Conservation (phyloP, 768 basidiomycete genomes). For the Lyophyllum shimeji region DNA sequence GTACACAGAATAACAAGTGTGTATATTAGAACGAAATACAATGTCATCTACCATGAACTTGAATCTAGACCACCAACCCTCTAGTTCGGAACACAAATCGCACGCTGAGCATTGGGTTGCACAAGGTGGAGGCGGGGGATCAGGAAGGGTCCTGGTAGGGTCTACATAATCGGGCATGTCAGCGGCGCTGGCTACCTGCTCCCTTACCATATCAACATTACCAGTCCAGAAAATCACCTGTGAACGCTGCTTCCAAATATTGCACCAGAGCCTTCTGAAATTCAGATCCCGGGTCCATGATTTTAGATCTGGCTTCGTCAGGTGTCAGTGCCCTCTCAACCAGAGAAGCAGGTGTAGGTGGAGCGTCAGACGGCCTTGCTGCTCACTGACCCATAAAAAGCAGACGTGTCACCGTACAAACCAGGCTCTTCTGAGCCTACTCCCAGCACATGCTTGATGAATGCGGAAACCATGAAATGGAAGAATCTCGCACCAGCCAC, state of each 20-base stretch:
- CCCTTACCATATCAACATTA: not conserved
- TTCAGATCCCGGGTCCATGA: constrained; percentile 6
- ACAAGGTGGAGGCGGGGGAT: constrained; percentile 15
- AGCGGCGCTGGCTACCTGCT: too few relatives aligned
- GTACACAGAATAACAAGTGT: constrained; percentile 20
- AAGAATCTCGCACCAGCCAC: not conserved
- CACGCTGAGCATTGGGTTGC: constrained; percentile 16
- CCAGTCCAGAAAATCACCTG: constrained; percentile 8
- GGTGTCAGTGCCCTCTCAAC: constrained; percentile 15
- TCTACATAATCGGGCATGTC: not conserved
- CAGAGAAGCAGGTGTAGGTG: constrained; percentile 30
- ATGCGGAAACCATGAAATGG: not conserved
- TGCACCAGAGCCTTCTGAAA: constrained; percentile 7
- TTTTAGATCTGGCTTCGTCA: constrained; percentile 1
- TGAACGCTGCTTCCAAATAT: constrained; percentile 2
- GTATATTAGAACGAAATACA: constrained; percentile 26
- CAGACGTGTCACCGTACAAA: constrained; percentile 26
- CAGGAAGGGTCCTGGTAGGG: constrained; percentile 24
- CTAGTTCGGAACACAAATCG: constrained; percentile 13
- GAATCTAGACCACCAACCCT: constrained; percentile 18
- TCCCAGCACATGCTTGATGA: constrained; percentile 16
- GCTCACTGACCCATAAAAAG: constrained; percentile 32
- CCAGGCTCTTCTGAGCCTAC: constrained; percentile 15
- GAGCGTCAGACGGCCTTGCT: constrained; percentile 28
- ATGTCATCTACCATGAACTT: constrained; percentile 26